A percentile compares a stretch with the other conserved stretches of the same genome.
Conservation (phyloP, 805 yeast species). For the Candida takata region DNA sequence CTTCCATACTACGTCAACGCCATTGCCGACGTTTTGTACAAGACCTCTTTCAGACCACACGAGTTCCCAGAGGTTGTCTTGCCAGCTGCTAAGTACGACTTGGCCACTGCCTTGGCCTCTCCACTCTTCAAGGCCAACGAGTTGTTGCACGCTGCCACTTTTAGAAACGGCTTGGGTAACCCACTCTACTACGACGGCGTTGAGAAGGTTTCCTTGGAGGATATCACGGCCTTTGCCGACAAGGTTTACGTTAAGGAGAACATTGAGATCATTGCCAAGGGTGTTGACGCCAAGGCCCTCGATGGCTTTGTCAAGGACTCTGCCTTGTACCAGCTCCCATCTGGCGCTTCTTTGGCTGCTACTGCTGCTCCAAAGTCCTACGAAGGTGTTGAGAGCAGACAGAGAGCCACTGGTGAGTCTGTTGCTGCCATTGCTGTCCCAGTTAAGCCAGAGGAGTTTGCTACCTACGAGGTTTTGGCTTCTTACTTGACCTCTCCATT, state of each 20-base stretch:
- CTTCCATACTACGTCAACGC: slow-evolving; percentile 90
- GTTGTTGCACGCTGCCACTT: slow-evolving; percentile 70
- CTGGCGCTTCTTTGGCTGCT: slow-evolving; percentile 44
- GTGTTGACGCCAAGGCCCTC: slow-evolving; percentile 69
- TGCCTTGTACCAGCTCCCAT: slow-evolving; percentile 53
- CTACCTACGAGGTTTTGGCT: slow-evolving; percentile 63
- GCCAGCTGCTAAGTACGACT: slow-evolving; percentile 69
- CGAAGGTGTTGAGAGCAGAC: slow-evolving; percentile 64
- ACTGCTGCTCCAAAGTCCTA: slow-evolving; percentile 36
- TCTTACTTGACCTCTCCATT: slow-evolving; percentile 58
- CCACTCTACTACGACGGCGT: slow-evolving; percentile 71
- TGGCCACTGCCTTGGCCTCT: slow-evolving; percentile 41
- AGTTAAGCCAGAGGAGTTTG: slow-evolving; percentile 53
- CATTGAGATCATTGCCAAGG: slow-evolving; percentile 64
- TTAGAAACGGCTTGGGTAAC: slow-evolving; percentile 84
- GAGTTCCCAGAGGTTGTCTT: slow-evolving; percentile 76
- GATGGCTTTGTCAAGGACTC: slow-evolving; percentile 59
- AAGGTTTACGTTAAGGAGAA: slow-evolving; percentile 63
- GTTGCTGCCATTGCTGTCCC: slow-evolving; percentile 82
- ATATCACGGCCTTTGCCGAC: slow-evolving; percentile 59
- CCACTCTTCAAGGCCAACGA: slow-evolving; percentile 63
- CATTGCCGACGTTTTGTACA: slow-evolving; percentile 64
- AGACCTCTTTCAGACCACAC: slow-evolving; percentile 72
- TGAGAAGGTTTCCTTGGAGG: slow-evolving; percentile 50
- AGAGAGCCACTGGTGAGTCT: slow-evolving; percentile 57